Conservation (phyloP, 495 filamentous ascomycete species). For the Penicillium crystallinum region DNA sequence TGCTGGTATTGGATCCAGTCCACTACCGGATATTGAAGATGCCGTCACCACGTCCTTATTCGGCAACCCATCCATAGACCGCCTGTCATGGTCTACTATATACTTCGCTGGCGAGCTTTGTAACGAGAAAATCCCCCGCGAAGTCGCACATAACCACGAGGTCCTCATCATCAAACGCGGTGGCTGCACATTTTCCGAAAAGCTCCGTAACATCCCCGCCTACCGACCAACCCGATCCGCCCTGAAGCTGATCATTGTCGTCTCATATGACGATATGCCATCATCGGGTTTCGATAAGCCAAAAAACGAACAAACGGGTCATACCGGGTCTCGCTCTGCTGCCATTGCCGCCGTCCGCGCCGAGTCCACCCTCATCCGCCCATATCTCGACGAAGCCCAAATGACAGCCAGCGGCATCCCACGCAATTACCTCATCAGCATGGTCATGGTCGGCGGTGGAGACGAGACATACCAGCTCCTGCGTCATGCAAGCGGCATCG, state of each 20-base stretch:
- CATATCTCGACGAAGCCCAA: slow-evolving; percentile 73
- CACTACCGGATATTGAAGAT: slow-evolving; percentile 63
- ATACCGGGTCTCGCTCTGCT: neutral
- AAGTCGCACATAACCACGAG: slow-evolving; percentile 61
- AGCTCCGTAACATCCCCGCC: slow-evolving; percentile 76
- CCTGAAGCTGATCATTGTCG: slow-evolving; percentile 76
- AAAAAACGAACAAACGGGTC: neutral
- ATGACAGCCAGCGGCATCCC: slow-evolving; percentile 64
- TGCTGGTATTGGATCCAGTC: slow-evolving; percentile 69
- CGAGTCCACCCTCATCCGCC: slow-evolving; percentile 52
- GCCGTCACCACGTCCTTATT: slow-evolving; percentile 40
- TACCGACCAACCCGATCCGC: slow-evolving; percentile 54
- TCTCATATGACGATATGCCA: slow-evolving; percentile 54
- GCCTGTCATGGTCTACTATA: slow-evolving; percentile 61
- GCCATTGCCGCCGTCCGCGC: slow-evolving; percentile 39
- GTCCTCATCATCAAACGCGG: slow-evolving; percentile 81
- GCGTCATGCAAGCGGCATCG: slow-evolving; percentile 55
- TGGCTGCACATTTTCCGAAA: slow-evolving; percentile 76
- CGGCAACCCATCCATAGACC: slow-evolving; percentile 35
- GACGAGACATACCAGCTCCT: slow-evolving; percentile 61
- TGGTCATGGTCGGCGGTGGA: slow-evolving; percentile 82
- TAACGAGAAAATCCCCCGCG: slow-evolving; percentile 52
- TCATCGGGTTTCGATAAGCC: neutral
- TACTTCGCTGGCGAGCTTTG: slow-evolving; percentile 71
- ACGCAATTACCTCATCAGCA: slow-evolving; percentile 67